These are phyloP conservation scores for Sarcodon sp. DNA, from an alignment of 768 basidiomycete species.

Conservation along the genomic window DNA sequence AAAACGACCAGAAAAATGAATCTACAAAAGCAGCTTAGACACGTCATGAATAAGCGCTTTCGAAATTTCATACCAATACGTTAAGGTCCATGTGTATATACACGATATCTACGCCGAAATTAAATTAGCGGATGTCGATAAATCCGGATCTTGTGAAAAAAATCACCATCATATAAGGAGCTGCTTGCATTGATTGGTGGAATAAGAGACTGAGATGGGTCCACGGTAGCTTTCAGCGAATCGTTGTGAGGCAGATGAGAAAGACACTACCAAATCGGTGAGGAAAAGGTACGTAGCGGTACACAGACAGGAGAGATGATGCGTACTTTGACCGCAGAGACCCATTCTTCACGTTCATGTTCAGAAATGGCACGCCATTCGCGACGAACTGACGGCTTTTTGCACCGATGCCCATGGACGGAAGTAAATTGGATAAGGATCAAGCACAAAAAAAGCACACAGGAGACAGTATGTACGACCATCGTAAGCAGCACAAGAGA, in stretches of 20 bases:
- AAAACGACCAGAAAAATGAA: constrained; percentile 13
- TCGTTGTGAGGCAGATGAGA: background rate
- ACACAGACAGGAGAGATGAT: background rate
- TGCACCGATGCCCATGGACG: constrained; percentile 2
- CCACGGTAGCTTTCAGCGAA: background rate
- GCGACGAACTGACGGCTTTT: constrained; percentile 9
- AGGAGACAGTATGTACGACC: too few species aligned
- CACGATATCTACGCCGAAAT: constrained; percentile 4
- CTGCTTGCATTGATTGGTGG: background rate
- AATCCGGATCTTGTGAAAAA: background rate
- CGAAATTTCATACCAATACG: constrained; percentile 1
- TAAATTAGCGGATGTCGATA: background rate
- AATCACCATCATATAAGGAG: constrained; percentile 1
- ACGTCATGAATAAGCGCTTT: background rate
- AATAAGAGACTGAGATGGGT: background rate
- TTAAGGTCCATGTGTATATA: constrained; percentile 16
- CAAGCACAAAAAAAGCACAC: too few species aligned
- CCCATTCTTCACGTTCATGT: constrained; percentile 10
- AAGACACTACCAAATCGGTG: background rate
- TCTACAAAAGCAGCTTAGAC: constrained; percentile 2
- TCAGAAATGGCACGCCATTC: constrained; percentile 11
- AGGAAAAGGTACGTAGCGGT: background rate
- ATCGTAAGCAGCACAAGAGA: too few species aligned
- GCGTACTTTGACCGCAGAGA: constrained; percentile 11
- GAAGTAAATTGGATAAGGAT: too few species aligned